Percentiles rank a stretch among this genome's conserved stretches.
Conservation (phyloP, 164 flowering plant species). For the Cinnamomum micranthum region DNA sequence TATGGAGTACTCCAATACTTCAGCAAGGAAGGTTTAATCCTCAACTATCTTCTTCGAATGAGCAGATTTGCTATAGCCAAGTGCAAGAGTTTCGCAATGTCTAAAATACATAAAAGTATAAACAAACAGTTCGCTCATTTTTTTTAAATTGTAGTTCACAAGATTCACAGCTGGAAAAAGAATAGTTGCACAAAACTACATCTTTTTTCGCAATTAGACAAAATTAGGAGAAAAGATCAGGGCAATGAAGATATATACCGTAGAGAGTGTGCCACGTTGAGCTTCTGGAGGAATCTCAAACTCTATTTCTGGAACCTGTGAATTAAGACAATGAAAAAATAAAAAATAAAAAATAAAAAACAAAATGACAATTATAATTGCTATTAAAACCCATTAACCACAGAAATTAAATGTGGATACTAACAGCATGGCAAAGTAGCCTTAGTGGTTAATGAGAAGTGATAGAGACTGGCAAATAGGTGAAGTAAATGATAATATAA, state of each 20-base stretch:
- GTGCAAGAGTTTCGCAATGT: background rate
- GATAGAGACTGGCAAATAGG: background rate
- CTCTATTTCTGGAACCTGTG: slow-evolving; percentile 89
- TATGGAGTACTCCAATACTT: background rate
- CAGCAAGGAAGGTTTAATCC: background rate
- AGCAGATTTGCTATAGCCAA: background rate
- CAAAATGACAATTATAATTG: background rate
- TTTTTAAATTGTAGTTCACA: too few species aligned
- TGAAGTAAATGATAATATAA: background rate
- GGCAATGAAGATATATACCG: slow-evolving; percentile 40
- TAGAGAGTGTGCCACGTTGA: slow-evolving; percentile 86
- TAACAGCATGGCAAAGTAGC: background rate
- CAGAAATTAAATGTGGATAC: too few species aligned
- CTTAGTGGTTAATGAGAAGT: background rate
- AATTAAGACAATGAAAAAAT: background rate
- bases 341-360: background rate
- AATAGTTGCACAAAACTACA: background rate
- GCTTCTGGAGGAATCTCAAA: slow-evolving; percentile 99
- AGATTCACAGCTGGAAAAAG: background rate
- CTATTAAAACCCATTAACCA: background rate
- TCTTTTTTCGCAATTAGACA: background rate
- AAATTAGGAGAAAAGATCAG: background rate
- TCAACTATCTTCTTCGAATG: background rate
- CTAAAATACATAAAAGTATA: too few species aligned
- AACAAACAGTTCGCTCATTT: too few species aligned